A percentile compares a stretch with the other conserved stretches of the same genome.
Evolutionary conservation across 768 basidiomycete genomes (phyloP).

Genomic region (Serendipita sp.): DNA sequence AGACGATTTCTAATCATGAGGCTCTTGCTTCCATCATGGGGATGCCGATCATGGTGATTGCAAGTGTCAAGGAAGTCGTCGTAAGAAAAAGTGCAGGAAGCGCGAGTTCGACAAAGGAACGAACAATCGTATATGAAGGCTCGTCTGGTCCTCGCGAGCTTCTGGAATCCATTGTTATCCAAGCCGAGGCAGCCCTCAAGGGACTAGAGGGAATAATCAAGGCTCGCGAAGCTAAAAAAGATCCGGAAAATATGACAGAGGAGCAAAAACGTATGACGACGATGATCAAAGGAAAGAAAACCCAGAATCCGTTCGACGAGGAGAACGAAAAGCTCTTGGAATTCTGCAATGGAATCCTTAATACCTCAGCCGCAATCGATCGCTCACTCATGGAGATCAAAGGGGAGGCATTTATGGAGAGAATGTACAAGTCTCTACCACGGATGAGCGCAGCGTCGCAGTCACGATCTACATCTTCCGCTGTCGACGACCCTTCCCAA

Average conservation of each 20-base stretch:
- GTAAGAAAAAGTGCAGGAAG: slow-evolving; percentile 28
- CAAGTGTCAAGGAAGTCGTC: slow-evolving; percentile 46
- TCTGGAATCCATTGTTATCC: slow-evolving; percentile 79
- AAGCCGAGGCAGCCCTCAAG: slow-evolving; percentile 83
- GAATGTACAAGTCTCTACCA: slow-evolving; percentile 60
- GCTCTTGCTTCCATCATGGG: slow-evolving; percentile 90
- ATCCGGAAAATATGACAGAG: slow-evolving; percentile 59
- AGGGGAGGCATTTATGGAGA: slow-evolving; percentile 69
- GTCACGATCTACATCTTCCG: slow-evolving; percentile 14
- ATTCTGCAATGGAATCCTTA: slow-evolving; percentile 67
- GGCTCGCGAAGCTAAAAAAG: slow-evolving; percentile 23
- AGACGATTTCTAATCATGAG: slow-evolving; percentile 91
- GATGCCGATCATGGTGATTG: slow-evolving; percentile 86
- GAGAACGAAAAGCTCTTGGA: slow-evolving; percentile 62
- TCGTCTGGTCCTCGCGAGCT: slow-evolving; percentile 82
- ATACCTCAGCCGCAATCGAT: slow-evolving; percentile 74
- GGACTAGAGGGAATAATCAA: slow-evolving; percentile 54
- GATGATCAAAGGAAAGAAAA: slow-evolving; percentile 43
- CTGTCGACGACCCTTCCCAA: slow-evolving; percentile 14
- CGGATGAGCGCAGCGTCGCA: slow-evolving; percentile 37
- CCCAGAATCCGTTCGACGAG: slow-evolving; percentile 28
- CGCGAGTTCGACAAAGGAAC: slow-evolving; percentile 41
- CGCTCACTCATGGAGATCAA: slow-evolving; percentile 77
- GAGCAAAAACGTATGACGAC: slow-evolving; percentile 77
- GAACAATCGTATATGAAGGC: slow-evolving; percentile 78